Evolutionary conservation across 2,329 filamentous ascomycete species (phyloP).

Genomic region (Sporothrix brunneoviolacea): DNA sequence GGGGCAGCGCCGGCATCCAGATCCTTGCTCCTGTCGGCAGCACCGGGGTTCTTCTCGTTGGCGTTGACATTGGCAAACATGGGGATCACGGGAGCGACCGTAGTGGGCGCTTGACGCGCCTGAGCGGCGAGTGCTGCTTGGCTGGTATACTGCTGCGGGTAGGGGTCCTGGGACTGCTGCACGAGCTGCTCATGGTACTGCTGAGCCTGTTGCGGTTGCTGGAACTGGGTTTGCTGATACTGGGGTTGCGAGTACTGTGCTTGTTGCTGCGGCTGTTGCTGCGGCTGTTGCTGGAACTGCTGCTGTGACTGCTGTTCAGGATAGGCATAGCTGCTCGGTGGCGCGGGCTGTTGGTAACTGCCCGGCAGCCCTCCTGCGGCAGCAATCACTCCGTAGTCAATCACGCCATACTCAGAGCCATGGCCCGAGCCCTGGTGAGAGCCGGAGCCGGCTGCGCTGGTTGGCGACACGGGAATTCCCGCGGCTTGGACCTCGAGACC

Average conservation of each 20-base stretch:
- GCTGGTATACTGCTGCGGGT: not conserved
- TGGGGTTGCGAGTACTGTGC: no score
- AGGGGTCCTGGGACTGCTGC: not conserved
- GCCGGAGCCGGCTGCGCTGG: constrained; percentile 67
- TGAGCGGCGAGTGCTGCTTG: not conserved
- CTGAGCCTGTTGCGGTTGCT: not conserved
- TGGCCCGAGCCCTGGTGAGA: constrained; percentile 25
- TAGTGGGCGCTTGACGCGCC: not conserved
- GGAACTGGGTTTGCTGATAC: no score
- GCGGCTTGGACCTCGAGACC: constrained; percentile 72
- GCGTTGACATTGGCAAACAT: constrained; percentile 8
- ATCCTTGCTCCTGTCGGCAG: no score
- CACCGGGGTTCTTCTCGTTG: not conserved
- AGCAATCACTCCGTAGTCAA: constrained; percentile 44
- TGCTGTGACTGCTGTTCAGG: not conserved
- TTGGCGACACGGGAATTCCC: constrained; percentile 58
- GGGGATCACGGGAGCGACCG: not conserved
- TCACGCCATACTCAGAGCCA: constrained; percentile 35
- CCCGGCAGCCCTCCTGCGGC: constrained; percentile 50
- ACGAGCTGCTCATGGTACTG: constrained; percentile 12
- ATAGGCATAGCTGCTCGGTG: not conserved
- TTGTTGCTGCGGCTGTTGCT: not conserved
- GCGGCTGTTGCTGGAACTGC: not conserved
- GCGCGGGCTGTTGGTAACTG: constrained; percentile 26
- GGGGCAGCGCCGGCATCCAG: no score